Evolutionary conservation across 441 rosid species (phyloP), one percentile per base, ranked within the genome.

Genomic region (Bruguiera hainesii): DNA sequence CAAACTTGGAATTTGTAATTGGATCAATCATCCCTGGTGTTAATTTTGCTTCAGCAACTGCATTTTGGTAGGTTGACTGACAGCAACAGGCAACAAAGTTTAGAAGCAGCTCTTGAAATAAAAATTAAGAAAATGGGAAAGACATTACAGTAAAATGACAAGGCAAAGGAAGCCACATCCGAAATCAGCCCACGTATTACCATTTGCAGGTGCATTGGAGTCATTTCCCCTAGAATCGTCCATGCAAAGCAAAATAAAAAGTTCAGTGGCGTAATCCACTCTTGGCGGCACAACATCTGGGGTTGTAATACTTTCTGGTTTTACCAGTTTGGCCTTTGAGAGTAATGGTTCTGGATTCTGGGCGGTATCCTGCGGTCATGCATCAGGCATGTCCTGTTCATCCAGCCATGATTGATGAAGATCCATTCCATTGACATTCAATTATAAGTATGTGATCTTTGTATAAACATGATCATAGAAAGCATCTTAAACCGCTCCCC

Each of bases 201-300:
- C 69, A 56, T 52, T 51, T 46, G 71, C 49, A 56, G 78, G 59
- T 58, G 56, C 18, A 55, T 71, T 67, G 25, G 71, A 68, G 68
- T 26, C 63, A 31, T 71, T 81, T 74, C 67, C 79, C 30, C 69
- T 70, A 7, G 84, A 74, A 78, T 82, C 76, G 23, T 84, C 88
- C 81, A 80, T 62, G 73, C 74, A 75, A 61, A 89, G 87, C 83
- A 86, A 63, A 66, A 82, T 82, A 74, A 86, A 86, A 71, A 86
- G 95, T 60, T 86, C 87, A 8, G 89, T 82, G 21, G 86, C 86
- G 64, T 89, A 86, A 72, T 89, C 89, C 56, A 86, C 81, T 79
- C 83, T 82, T 48, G 70, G 63, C 28, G 78, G 82, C 51, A 67
- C 26, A 19, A 35, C 67, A 23, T 56, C 72, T 68, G 80, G 48